Percentiles rank a stretch among this genome's conserved stretches.
Conservation (phyloP, 805 yeast genomes). For the Debaryomyces castellii region DNA sequence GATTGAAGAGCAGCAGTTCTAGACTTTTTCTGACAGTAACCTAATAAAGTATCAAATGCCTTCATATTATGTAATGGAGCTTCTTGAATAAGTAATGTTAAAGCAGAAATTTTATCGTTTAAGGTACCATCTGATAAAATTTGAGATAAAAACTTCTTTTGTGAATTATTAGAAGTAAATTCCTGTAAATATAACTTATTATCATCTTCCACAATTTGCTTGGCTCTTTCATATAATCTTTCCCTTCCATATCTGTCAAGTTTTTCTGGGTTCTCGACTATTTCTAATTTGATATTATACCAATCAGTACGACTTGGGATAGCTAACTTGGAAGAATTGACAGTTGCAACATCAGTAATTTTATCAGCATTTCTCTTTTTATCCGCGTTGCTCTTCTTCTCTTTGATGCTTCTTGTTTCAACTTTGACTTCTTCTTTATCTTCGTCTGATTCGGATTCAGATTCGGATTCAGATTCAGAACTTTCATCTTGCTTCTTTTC, state of each 20-base stretch:
- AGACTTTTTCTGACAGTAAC: constrained; percentile 85
- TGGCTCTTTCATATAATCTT: constrained; percentile 63
- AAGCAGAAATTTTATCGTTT: constrained; percentile 91
- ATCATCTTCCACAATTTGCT: constrained; percentile 64
- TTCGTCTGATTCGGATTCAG: constrained; percentile 8
- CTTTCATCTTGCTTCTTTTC: constrained; percentile 18
- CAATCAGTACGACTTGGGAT: constrained; percentile 71
- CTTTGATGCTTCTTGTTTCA: constrained; percentile 18
- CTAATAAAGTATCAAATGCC: constrained; percentile 74
- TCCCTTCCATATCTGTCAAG: constrained; percentile 57
- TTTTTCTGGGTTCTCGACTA: constrained; percentile 28
- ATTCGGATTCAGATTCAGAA: constrained; percentile 9
- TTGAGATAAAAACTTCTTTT: constrained; percentile 83
- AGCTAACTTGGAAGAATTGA: constrained; percentile 53
- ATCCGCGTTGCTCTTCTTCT: constrained; percentile 10
- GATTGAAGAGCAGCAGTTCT: constrained; percentile 92
- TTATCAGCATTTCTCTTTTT: constrained; percentile 22
- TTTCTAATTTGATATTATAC: constrained; percentile 56
- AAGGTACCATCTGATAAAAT: constrained; percentile 90
- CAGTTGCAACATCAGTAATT: constrained; percentile 43
- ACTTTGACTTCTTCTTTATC: constrained; percentile 13
- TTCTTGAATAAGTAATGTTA: constrained; percentile 90
- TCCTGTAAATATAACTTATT: constrained; percentile 70
- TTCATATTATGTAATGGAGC: constrained; percentile 89
- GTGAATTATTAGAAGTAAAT: constrained; percentile 73